Evolutionary conservation across 2,329 filamentous ascomycete species (phyloP).

Genomic region (Colletotrichum tabaci): DNA sequence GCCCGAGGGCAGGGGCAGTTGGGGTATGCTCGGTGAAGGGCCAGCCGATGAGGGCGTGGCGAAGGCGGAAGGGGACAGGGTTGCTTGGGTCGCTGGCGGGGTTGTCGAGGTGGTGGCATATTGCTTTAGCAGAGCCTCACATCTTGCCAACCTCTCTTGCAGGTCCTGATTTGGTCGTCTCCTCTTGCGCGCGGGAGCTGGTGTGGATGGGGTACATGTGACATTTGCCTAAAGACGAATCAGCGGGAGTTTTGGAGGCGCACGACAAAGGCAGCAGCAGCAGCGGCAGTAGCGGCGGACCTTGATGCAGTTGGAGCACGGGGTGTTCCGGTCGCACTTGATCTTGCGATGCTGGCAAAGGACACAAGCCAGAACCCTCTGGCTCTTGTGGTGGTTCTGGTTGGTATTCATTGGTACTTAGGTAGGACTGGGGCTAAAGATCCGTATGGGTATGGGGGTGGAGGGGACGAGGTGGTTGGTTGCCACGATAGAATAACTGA

Average conservation of each 20-base stretch:
- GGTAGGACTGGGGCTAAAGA: conserved; percentile 31
- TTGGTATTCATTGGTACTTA: conserved; percentile 39
- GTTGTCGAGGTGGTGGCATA: conserved; percentile 60
- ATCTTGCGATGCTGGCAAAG: conserved; percentile 75
- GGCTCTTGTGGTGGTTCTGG: conserved; percentile 52
- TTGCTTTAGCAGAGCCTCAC: conserved; percentile 71
- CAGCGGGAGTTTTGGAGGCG: conserved; percentile 20
- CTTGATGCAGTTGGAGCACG: conserved; percentile 74
- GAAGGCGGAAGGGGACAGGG: conserved; percentile 21
- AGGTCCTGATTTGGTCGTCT: conserved; percentile 73
- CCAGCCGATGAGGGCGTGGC: conserved; percentile 32
- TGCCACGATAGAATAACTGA: conserved; percentile 19
- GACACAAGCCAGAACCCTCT: conserved; percentile 67
- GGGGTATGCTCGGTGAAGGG: conserved; percentile 34
- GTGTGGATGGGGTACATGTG: conserved; percentile 72
- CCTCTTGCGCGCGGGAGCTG: conserved; percentile 72
- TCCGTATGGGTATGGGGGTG: conserved; percentile 14
- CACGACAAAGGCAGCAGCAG: background rate
- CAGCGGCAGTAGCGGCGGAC: conserved; percentile 52
- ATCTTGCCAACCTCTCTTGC: conserved; percentile 72
- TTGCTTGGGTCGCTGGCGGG: conserved; percentile 43
- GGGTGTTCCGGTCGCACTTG: conserved; percentile 72
- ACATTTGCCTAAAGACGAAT: conserved; percentile 65
- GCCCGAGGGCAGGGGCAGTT: conserved; percentile 43
- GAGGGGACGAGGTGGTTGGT: background rate